Percentiles rank a stretch among this genome's conserved stretches.
phyloP scores from a whole-genome alignment of 345 rosid species.

The Erodium maritimum region DNA sequence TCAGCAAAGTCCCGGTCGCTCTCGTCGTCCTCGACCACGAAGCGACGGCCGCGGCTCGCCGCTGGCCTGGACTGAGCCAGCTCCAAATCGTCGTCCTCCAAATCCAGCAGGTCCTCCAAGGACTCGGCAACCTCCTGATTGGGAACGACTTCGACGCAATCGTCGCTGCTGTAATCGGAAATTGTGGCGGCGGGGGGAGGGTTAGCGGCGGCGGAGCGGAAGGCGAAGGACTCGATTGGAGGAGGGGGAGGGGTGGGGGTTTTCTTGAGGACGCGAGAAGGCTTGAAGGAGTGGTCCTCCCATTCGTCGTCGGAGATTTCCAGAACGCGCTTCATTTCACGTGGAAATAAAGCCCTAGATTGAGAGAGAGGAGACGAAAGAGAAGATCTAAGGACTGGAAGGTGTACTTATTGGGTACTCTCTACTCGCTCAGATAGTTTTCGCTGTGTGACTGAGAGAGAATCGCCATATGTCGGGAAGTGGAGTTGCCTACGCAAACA shows the following conservation, averaged over 20 bases:
- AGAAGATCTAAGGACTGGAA: too few species aligned
- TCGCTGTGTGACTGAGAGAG: too few species aligned
- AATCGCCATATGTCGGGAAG: too few species aligned
- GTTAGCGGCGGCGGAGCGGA: slow-evolving; percentile 17
- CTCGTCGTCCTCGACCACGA: slow-evolving; percentile 51
- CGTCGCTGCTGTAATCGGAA: slow-evolving; percentile 24
- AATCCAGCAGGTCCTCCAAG: slow-evolving; percentile 20
- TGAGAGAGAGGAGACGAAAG: slow-evolving; percentile 15
- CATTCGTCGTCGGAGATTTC: slow-evolving; percentile 96
- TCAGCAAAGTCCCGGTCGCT: slow-evolving; percentile 26
- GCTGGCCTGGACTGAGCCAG: slow-evolving; percentile 1
- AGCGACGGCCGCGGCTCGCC: slow-evolving; percentile 50
- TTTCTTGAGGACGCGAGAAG: slow-evolving; percentile 60
- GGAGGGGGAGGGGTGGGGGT: slow-evolving; percentile 28
- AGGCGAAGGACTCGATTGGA: slow-evolving; percentile 77
- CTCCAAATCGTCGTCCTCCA: slow-evolving; percentile 36
- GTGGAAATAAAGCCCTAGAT: not conserved
- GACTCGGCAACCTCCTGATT: too few species aligned
- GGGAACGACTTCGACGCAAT: slow-evolving; percentile 31
- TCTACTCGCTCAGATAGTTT: too few species aligned
- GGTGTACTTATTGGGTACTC: too few species aligned
- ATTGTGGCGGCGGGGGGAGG: not conserved
- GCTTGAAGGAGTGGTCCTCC: slow-evolving; percentile 58
- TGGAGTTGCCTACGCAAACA: too few species aligned
- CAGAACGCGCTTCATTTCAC: too few species aligned